Conservation (phyloP, 805 yeast genomes). For the Nakazawaea wickerhamii region DNA sequence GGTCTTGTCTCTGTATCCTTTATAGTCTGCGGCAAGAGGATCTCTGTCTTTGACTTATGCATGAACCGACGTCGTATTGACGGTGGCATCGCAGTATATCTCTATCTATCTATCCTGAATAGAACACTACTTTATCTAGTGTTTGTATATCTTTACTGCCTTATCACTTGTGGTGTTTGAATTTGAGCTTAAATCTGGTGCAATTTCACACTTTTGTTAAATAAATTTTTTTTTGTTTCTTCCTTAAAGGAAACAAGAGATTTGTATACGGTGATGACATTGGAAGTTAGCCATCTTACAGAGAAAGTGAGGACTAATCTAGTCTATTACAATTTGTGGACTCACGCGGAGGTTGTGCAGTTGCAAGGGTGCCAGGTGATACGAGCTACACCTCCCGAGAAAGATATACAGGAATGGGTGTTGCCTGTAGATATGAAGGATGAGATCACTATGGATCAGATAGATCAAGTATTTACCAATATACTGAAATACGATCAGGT, state of each 20-base stretch:
- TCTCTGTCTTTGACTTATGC: conserved; percentile 7
- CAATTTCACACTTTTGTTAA: neutral
- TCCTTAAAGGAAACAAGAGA: neutral
- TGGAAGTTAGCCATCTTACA: conserved; percentile 15
- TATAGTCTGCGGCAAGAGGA: conserved; percentile 2
- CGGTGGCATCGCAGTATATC: neutral
- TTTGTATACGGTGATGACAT: neutral
- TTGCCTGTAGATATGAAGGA: conserved; percentile 28
- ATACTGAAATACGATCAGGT: conserved; percentile 14
- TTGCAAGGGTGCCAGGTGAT: conserved; percentile 16
- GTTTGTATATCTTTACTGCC: no score
- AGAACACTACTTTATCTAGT: no score
- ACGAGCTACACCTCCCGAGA: conserved; percentile 29
- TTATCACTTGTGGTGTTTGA: no score
- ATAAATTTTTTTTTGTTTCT: neutral
- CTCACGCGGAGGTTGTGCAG: conserved; percentile 24
- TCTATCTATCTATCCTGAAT: neutral
- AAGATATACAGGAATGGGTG: conserved; percentile 33
- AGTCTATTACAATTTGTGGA: conserved; percentile 42
- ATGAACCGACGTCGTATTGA: conserved; percentile 10
- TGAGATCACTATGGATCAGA: conserved; percentile 30
- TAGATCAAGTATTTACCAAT: conserved; percentile 35
- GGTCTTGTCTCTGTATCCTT: conserved; percentile 2
- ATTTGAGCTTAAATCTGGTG: neutral
- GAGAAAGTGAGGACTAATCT: conserved; percentile 36